Evolutionary conservation across 1,139 yeast genomes (phyloP), one percentile per base, ranked within the genome.

Genomic region (Geotrichum europaeum): DNA sequence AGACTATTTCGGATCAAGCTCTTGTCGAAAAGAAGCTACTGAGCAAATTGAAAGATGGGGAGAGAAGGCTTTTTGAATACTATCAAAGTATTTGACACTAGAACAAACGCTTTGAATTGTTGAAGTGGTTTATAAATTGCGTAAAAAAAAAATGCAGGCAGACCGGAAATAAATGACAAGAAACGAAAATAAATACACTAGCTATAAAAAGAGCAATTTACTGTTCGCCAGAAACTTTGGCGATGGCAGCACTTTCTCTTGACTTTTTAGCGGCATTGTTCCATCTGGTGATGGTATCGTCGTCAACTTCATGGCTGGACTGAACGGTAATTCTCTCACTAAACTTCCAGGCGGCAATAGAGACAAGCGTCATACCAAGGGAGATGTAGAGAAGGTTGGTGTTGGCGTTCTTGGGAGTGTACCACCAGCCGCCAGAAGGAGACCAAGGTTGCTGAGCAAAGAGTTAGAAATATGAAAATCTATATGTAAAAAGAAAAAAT

Each of bases 371-470:
- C 45, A 72, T 65, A 20, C 76, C 78, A 34, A 71, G 67, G 20
- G 70, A 69, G 36, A 73, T 71, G 57, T 69, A 63, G 32, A 65
- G 61, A 18, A 78, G 71, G 68, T 77, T 77, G 55, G 71, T 60
- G 62, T 69, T 71, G 75, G 77, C 76, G 75, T 78, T 78, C 68
- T 71, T 70, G 45, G 81, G 81, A 51, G 72, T 73, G 63, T 74
- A 74, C 70, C 69, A 77, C 80, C 81, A 77, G 53, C 80, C 80
- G 54, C 79, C 79, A 18, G 77, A 57, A 40, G 77, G 77, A 56
- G 76, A 72, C 71, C 75, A 72, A 12, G 74, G 73, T 60, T 72
- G 70, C 67, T 69, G 56, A 56, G 51, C 47, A 47, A 15, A 36
- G n/a, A 36, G 60, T 43, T 51, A 51, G 53, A n/a, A 30, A 20